Evolutionary conservation across 352 stramenopile species (phyloP).

Genomic region (Phytophthora nicotianae): DNA sequence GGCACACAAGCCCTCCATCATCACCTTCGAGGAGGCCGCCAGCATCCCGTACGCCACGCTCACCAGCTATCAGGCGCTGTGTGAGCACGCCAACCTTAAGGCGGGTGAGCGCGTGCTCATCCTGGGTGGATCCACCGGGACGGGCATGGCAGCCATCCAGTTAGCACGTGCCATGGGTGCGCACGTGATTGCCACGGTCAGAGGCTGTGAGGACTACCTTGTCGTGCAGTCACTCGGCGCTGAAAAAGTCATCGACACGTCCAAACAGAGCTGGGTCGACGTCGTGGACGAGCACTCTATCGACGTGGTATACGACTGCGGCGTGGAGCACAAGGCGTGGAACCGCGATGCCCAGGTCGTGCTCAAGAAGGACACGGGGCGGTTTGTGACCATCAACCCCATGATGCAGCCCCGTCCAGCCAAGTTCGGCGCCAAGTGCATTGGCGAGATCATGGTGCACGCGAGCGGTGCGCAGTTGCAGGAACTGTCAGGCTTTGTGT

Average conservation of each 20-base stretch:
- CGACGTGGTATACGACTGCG: constrained; percentile 47
- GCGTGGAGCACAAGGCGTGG: constrained; percentile 36
- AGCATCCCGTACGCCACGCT: constrained; percentile 55
- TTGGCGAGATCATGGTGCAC: constrained; percentile 37
- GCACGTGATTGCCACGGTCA: constrained; percentile 62
- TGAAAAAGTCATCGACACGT: constrained; percentile 66
- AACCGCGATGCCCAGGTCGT: constrained; percentile 35
- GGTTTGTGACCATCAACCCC: constrained; percentile 35
- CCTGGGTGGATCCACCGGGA: constrained; percentile 67
- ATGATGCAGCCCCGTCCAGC: constrained; percentile 42
- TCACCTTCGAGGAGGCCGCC: constrained; percentile 61
- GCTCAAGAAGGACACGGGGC: constrained; percentile 34
- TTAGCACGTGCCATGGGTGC: constrained; percentile 59
- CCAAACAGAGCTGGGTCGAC: constrained; percentile 41
- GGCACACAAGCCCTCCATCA: constrained; percentile 52
- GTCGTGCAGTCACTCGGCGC: constrained; percentile 52
- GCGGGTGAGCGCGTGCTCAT: constrained; percentile 47
- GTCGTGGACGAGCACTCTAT: constrained; percentile 41
- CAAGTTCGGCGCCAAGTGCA: constrained; percentile 42
- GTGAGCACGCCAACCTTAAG: constrained; percentile 36
- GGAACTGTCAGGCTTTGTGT: constrained; percentile 39
- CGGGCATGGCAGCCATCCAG: constrained; percentile 62
- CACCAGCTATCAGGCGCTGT: constrained; percentile 62
- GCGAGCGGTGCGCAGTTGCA: constrained; percentile 41
- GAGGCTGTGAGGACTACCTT: constrained; percentile 57